phyloP scores from a whole-genome alignment of 306 rosid species.

The Malus domestica region ASM211411v1 NC_041798.1:26352501-26353000 shows the following conservation, averaged over 20 bases:
- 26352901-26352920: slow-evolving; percentile 23
- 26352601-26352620: no score
- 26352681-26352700: slow-evolving; percentile 37
- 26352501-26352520: no score
- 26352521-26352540: no score
- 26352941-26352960: slow-evolving; percentile 21
- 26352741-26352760: slow-evolving; percentile 14
- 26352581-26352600: no score
- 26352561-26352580: no score
- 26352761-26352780: slow-evolving; percentile 37
- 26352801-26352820: slow-evolving; percentile 51
- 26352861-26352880: neutral
- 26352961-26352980: slow-evolving; percentile 56
- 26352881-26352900: neutral
- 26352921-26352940: slow-evolving; percentile 8
- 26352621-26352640: no score
- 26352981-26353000: slow-evolving; percentile 23
- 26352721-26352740: slow-evolving; percentile 38
- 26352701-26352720: slow-evolving; percentile 45
- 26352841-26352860: neutral
- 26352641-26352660: neutral
- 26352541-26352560: no score
- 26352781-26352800: slow-evolving; percentile 26
- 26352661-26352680: slow-evolving; percentile 55
- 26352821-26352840: slow-evolving; percentile 34